phyloP scores from a whole-genome alignment of 1,284 basidiomycete species.

The Boletus hoseneyae region DNA sequence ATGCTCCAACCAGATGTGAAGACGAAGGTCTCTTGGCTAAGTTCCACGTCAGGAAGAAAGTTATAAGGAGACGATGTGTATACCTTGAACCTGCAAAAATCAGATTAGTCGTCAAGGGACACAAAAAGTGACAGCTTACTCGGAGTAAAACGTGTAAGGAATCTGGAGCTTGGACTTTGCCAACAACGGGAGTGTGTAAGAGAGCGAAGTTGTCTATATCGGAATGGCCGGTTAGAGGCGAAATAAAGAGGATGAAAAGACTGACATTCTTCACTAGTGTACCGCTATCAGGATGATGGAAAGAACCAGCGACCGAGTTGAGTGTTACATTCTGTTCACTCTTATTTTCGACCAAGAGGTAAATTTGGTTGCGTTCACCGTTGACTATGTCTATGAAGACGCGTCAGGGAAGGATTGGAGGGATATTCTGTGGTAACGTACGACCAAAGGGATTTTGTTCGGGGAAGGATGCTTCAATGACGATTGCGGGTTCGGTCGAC shows the following conservation, averaged over 20 bases:
- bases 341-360: constrained; percentile 71
- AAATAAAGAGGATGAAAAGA: constrained; percentile 15
- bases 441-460: constrained; percentile 80
- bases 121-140: constrained; percentile 52
- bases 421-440: constrained; percentile 42
- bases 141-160: constrained; percentile 78
- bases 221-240: constrained; percentile 2
- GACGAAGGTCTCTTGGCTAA: constrained; percentile 74
- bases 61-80: neutral
- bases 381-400: constrained; percentile 70
- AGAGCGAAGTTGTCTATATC: constrained; percentile 56
- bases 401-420: constrained; percentile 8
- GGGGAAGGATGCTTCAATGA: constrained; percentile 66
- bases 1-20: constrained; percentile 80
- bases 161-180: constrained; percentile 66
- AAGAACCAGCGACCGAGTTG: constrained; percentile 65
- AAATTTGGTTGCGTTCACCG: constrained; percentile 76
- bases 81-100: constrained; percentile 61
- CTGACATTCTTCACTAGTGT: constrained; percentile 73
- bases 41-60: constrained; percentile 7
- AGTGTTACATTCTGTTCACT: constrained; percentile 76
- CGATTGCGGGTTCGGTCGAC: constrained; percentile 47
- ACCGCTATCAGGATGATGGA: constrained; percentile 66
- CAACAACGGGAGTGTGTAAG: constrained; percentile 59
- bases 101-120: constrained; percentile 13